Base-by-base conservation (phyloP, 1,284 basidiomycete genomes). In the Cutaneotrichosporon sp. region DNA sequence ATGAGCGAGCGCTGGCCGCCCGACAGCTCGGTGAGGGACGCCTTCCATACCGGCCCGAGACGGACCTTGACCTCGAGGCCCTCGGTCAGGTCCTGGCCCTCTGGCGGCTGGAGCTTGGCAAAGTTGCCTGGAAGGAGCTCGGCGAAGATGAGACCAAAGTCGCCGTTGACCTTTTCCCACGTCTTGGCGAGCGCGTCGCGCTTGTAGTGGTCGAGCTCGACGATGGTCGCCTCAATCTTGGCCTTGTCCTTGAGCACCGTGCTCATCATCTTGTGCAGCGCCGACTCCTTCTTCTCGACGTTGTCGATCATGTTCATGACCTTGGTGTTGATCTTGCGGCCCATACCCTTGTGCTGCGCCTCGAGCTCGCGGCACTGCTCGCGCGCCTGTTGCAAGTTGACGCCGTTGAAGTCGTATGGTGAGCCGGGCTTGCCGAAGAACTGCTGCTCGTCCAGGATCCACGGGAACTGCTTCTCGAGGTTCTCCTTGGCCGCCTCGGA, bases 51-150 rank as follows among this genome's bases (percentile, higher is more conserved):
- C 24, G 84, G 86, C 3, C 97, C 97, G 1, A 99, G 85, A 63
- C 87, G 87, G 31, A 99, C 97, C 75, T 98, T 98, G 79, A 99
- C 95, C 77, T 99, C 97, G 91, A 99, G 85, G 18, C 97, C 97
- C 66, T 95, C 86, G 73, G 93, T 95, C 62, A 99, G 82, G 71
- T 97, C 95, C 77, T 91, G 88, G 0, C 90, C 90, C 62, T 99
- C 95, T 4, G 94, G 92, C 9, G 95, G 92, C 72, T 94, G 90
- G 29, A 99, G 83, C 77, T 94, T 97, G 10, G 93, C 93, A 75
- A 95, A 97, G 79, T 99, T 99, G 31, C 95, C 95, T 0, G 97
- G 97, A 1, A 99, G 80, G 1, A 99, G 84, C 72, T 99, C 97
- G 6, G 87, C 93, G 76, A 99, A 99, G 77, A 99, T 99, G 11